Percentiles rank a stretch among this genome's conserved stretches.
These are phyloP conservation scores for Periglandula ipomoeae DNA, from an alignment of 2,329 filamentous ascomycete genomes.

Conservation along the genomic window DNA sequence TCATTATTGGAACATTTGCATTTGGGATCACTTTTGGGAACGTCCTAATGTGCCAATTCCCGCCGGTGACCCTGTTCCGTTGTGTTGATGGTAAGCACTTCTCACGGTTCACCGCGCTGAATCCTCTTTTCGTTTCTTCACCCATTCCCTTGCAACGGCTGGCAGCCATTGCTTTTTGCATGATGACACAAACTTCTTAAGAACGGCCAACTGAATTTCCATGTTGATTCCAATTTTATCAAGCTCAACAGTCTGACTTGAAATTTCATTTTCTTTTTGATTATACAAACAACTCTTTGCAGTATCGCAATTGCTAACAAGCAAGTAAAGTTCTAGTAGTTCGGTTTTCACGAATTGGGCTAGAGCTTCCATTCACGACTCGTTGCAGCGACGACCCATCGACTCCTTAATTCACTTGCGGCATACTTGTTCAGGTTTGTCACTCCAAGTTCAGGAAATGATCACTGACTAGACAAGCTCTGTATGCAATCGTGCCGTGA, in stretches of 20 bases:
- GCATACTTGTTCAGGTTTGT: too few species aligned
- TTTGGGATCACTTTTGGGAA: too few species aligned
- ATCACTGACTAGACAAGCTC: background rate
- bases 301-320: background rate
- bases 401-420: too few species aligned
- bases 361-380: background rate
- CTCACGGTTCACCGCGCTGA: conserved; percentile 4
- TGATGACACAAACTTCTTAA: conserved; percentile 53
- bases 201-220: conserved; percentile 56
- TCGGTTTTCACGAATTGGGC: background rate
- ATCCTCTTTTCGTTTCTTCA: too few species aligned
- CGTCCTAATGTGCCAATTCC: background rate
- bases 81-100: conserved; percentile 2
- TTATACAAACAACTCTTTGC: background rate
- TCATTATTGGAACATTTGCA: too few species aligned
- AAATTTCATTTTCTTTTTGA: background rate
- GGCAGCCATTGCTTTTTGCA: conserved; percentile 9
- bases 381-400: background rate
- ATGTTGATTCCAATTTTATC: conserved; percentile 50
- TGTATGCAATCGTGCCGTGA: too few species aligned
- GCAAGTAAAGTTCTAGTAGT: background rate
- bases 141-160: conserved; percentile 8
- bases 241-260: conserved; percentile 57
- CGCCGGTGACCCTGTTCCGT: background rate
- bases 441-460: too few species aligned